A percentile compares a stretch with the other conserved stretches of the same genome.
Conservation (phyloP, 1,284 basidiomycete species). For the Bondarzewia mesenterica region DNA sequence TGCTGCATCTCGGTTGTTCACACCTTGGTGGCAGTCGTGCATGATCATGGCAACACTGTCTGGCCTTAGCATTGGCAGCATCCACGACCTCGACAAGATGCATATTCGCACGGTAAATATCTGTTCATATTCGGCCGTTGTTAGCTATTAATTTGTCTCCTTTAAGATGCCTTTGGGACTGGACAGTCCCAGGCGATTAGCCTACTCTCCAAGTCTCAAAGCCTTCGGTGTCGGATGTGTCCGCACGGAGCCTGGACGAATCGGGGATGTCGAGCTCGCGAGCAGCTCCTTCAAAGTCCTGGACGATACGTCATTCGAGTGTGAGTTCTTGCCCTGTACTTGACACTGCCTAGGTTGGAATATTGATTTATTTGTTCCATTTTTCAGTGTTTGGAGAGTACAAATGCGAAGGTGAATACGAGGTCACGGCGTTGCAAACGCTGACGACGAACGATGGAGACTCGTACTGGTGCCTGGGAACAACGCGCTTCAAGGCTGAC, state of each 20-base stretch:
- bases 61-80: slow-evolving; percentile 54
- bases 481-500: slow-evolving; percentile 36
- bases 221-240: slow-evolving; percentile 60
- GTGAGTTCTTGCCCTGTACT: slow-evolving; percentile 32
- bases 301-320: slow-evolving; percentile 55
- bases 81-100: slow-evolving; percentile 71
- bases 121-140: background rate
- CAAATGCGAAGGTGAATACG: slow-evolving; percentile 45
- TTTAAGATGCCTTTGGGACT: slow-evolving; percentile 58
- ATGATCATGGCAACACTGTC: slow-evolving; percentile 50
- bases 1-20: slow-evolving; percentile 45
- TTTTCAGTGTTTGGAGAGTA: slow-evolving; percentile 44
- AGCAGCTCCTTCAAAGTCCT: slow-evolving; percentile 59
- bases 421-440: slow-evolving; percentile 45
- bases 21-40: slow-evolving; percentile 38
- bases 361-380: slow-evolving; percentile 1
- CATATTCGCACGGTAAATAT: slow-evolving; percentile 67
- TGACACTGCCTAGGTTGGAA: background rate
- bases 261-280: slow-evolving; percentile 43
- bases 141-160: background rate
- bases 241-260: slow-evolving; percentile 39
- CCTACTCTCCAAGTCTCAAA: slow-evolving; percentile 44
- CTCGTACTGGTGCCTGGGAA: slow-evolving; percentile 54
- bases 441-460: slow-evolving; percentile 22
- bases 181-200: slow-evolving; percentile 59